Evolutionary conservation across 208 protist genomes (phyloP).

Genomic region (Leishmania aethiopica): DNA sequence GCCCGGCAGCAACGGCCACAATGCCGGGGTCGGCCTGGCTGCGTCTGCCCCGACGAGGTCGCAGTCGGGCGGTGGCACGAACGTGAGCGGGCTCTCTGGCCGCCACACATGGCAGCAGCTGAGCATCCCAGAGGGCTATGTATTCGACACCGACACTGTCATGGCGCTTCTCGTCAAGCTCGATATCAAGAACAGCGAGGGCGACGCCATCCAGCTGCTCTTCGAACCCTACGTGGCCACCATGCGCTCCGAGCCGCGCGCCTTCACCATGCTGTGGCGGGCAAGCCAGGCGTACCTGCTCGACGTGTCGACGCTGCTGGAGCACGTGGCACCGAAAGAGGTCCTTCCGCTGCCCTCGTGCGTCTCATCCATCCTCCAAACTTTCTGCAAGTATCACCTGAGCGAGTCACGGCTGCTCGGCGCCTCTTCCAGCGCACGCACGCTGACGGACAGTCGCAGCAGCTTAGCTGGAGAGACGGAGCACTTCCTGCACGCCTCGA

Average conservation of each 20-base stretch:
- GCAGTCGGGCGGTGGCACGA: neutral
- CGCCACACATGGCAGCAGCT: constrained; percentile 25
- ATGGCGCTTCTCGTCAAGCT: constrained; percentile 35
- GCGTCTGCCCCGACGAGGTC: neutral
- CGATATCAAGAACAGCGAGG: constrained; percentile 33
- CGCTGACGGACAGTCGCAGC: constrained; percentile 41
- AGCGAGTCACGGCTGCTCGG: constrained; percentile 35
- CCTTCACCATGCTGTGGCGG: constrained; percentile 77
- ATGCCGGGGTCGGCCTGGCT: neutral
- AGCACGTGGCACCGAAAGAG: constrained; percentile 43
- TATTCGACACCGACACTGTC: constrained; percentile 34
- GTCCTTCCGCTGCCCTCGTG: constrained; percentile 57
- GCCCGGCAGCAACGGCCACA: neutral
- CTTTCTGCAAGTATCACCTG: constrained; percentile 81
- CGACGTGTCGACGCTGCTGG: constrained; percentile 59
- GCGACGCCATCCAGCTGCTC: constrained; percentile 39
- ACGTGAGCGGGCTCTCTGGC: neutral
- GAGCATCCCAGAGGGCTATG: constrained; percentile 31
- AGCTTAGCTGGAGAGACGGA: constrained; percentile 62
- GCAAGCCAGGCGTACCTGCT: constrained; percentile 77
- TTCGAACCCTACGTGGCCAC: constrained; percentile 66
- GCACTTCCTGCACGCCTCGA: constrained; percentile 71
- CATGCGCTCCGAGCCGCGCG: constrained; percentile 53
- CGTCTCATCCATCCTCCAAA: constrained; percentile 52
- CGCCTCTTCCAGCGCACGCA: constrained; percentile 40